Conservation (phyloP, 2,329 filamentous ascomycete genomes). For the Calonectria pseudoturangicola region DNA sequence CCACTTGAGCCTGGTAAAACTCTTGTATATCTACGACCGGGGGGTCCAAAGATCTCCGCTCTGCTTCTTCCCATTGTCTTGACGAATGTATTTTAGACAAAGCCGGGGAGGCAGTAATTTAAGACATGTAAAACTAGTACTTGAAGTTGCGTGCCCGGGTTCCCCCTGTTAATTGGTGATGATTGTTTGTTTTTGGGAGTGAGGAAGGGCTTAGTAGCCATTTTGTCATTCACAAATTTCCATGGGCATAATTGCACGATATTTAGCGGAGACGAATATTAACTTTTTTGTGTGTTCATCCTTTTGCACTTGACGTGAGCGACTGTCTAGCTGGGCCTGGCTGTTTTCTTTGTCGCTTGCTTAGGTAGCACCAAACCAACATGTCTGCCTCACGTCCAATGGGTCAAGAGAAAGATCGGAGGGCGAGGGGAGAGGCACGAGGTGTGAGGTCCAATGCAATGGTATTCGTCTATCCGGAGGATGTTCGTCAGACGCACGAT, state of each 20-base stretch:
- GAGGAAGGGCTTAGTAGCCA: not conserved
- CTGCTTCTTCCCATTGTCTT: constrained; percentile 64
- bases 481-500: constrained; percentile 65
- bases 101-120: constrained; percentile 56
- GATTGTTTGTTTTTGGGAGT: not conserved
- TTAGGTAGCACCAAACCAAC: constrained; percentile 10
- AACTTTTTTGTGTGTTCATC: constrained; percentile 19
- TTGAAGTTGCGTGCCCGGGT: not conserved
- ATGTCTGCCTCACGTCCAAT: constrained; percentile 23
- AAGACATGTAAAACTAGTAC: constrained; percentile 54
- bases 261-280: constrained; percentile 3
- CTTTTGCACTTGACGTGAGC: constrained; percentile 17
- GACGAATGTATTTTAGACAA: constrained; percentile 60
- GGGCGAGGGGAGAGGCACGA: constrained; percentile 30
- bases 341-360: constrained; percentile 19
- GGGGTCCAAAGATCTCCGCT: constrained; percentile 64
- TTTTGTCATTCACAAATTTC: constrained; percentile 15
- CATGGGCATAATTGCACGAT: not conserved
- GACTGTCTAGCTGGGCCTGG: constrained; percentile 17
- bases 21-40: constrained; percentile 62
- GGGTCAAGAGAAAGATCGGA: constrained; percentile 36
- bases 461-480: constrained; percentile 66
- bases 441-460: constrained; percentile 61
- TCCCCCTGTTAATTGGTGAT: not conserved
- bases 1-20: constrained; percentile 56